Base-by-base conservation (phyloP, 371 early-diverging fungal genomes). In the Mucor mucedo region DNA sequence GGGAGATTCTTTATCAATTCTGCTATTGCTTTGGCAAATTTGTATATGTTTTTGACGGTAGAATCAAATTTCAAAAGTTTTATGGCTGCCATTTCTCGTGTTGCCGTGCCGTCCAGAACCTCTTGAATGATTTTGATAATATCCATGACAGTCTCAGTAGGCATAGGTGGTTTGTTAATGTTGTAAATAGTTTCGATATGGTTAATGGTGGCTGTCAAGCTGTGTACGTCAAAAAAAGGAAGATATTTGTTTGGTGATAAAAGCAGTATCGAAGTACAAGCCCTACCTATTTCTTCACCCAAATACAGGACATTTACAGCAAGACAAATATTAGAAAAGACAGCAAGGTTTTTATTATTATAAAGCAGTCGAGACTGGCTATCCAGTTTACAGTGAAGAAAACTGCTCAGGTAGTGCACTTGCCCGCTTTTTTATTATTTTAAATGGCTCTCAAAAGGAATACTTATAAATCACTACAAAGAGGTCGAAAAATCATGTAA, bases 1-100 rank as follows among this genome's bases (percentile, higher is more conserved):
- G 64, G 71, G 9, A 71, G 53, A 38, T 71, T 66, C 32, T 58
- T 42, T 14, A 42, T 14, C 42, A 63, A 56, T 39, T 29, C 55
- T 49, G 52, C 57, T 49, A 63, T 55, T 16, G 55, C 56, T 41
- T 47, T 56, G 33, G 49, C 21, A 56, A 55, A 56, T 63, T 55
- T 50, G 49, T 52, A 35, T 35, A 42, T 35, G 38, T 55, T 35
- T 47, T 56, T 60, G n/a, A 10, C 27, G 27, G 14, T 16, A 60
- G 40, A 8, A 40, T 60, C 42, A 10, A 60, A 41, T 60, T 14
- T 52, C 52, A 52, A 52, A 29, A 60, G 40, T 35, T 55, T 35
- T 4, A 62, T 38, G 45, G 9, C 41, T 42, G 49, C 38, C 45
- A 21, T 55, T 38, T 62, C 52, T 45, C 62, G 29, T 55, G 41